A percentile compares a stretch with the other conserved stretches of the same genome.
These are phyloP conservation scores for Paecilomyces sp. DNA, from an alignment of 2,329 filamentous ascomycete species.

Conservation along the genomic window DNA sequence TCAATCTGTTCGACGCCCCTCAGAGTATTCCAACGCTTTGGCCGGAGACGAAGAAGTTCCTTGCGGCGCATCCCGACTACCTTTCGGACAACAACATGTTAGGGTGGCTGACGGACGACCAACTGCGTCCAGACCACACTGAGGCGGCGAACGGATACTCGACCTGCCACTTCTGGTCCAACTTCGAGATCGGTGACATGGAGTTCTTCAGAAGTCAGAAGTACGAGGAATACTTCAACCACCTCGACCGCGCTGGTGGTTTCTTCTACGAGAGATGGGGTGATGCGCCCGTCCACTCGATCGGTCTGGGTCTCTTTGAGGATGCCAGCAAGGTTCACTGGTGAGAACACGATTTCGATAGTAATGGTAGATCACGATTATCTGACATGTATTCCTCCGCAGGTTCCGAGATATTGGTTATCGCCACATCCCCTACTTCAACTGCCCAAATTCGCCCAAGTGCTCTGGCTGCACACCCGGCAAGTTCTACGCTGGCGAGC, in stretches of 20 bases:
- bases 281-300: slow-evolving; percentile 92
- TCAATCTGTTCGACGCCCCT: slow-evolving; percentile 91
- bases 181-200: slow-evolving; percentile 95
- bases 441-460: slow-evolving; percentile 94
- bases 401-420: slow-evolving; percentile 99
- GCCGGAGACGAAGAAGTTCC: slow-evolving; percentile 91
- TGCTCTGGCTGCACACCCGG: slow-evolving; percentile 83
- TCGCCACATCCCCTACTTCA: slow-evolving; percentile 97
- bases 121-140: slow-evolving; percentile 71
- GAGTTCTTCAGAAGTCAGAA: slow-evolving; percentile 82
- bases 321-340: slow-evolving; percentile 88
- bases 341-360: slow-evolving; percentile 45
- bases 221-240: slow-evolving; percentile 94
- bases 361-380: background rate
- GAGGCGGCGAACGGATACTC: slow-evolving; percentile 83
- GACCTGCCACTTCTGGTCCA: slow-evolving; percentile 98
- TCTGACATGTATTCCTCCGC: slow-evolving; percentile 1
- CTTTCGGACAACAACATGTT: slow-evolving; percentile 78
- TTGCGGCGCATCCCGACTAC: slow-evolving; percentile 75
- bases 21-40: slow-evolving; percentile 80
- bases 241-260: slow-evolving; percentile 85
- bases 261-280: slow-evolving; percentile 99
- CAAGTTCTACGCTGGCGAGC: slow-evolving; percentile 79
- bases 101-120: slow-evolving; percentile 75
- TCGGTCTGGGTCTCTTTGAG: slow-evolving; percentile 86